Evolutionary conservation across 179 eudicot species (phyloP).

Genomic region (Beta macrorhiza): DNA sequence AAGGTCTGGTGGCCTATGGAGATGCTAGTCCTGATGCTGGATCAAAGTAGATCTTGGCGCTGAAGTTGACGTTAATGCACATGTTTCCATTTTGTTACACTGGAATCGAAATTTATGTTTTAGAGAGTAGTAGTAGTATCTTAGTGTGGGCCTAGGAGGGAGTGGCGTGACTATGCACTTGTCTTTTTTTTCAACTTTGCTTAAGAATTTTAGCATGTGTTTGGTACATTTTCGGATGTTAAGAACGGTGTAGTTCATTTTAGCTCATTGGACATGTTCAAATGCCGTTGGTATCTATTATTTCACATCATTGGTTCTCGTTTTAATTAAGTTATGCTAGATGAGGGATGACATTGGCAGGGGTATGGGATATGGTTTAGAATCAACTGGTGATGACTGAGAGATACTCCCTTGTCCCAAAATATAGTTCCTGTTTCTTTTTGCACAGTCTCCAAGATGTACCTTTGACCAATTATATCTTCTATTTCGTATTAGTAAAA

Average conservation of each 20-base stretch:
- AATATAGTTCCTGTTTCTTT: too few species aligned
- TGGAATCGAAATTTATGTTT: neutral
- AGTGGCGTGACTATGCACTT: neutral
- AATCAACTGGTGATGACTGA: neutral
- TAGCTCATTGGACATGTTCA: neutral
- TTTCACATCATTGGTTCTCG: neutral
- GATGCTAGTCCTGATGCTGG: slow-evolving; percentile 68
- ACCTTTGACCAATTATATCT: too few species aligned
- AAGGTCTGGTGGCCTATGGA: slow-evolving; percentile 85
- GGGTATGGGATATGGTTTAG: neutral
- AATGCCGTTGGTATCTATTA: neutral
- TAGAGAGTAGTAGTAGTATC: too few species aligned
- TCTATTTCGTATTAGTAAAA: too few species aligned
- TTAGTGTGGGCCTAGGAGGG: neutral
- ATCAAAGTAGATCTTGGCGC: slow-evolving; percentile 31
- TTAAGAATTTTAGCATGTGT: neutral
- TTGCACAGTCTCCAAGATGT: too few species aligned
- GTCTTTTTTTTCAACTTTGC: neutral
- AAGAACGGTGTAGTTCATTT: neutral
- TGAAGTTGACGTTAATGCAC: neutral
- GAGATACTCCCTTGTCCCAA: too few species aligned
- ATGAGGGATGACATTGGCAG: neutral
- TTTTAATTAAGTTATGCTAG: neutral
- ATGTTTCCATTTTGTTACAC: neutral
- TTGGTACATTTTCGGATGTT: neutral